Percentiles rank a stretch among this genome's conserved stretches.
phyloP scores from a whole-genome alignment of 106 monocot species.

The Acorus gramineus region DNA sequence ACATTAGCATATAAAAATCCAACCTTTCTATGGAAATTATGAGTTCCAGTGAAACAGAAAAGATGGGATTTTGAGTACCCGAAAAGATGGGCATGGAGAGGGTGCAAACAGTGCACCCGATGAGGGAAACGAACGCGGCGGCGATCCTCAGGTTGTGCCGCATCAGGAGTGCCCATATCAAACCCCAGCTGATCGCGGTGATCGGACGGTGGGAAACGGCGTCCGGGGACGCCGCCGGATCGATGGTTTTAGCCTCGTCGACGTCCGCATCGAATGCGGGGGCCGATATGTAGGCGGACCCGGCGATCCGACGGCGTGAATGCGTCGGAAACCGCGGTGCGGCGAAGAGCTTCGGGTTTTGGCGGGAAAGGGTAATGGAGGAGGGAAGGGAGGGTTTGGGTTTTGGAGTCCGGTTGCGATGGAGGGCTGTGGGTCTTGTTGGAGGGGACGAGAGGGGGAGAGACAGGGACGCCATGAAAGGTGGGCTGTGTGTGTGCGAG shows the following conservation, averaged over 20 bases:
- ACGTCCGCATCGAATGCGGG: slow-evolving; percentile 61
- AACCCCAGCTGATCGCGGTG: slow-evolving; percentile 43
- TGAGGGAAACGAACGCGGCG: slow-evolving; percentile 41
- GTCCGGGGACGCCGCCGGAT: neutral
- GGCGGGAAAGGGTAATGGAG: slow-evolving; percentile 2
- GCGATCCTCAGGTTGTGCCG: slow-evolving; percentile 70
- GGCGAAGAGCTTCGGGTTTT: neutral
- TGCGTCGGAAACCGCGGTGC: neutral
- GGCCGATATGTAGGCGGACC: slow-evolving; percentile 75
- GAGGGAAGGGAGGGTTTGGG: neutral
- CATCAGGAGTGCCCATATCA: slow-evolving; percentile 45
- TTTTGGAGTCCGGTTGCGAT: no score
- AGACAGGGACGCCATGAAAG: no score
- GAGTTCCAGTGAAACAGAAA: no score
- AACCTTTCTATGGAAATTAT: no score
- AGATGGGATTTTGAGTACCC: slow-evolving; percentile 19
- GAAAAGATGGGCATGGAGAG: slow-evolving; percentile 94
- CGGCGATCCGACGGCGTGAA: neutral
- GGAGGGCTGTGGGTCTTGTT: no score
- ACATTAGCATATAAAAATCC: no score
- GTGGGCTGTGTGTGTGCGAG: no score
- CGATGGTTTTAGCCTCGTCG: slow-evolving; percentile 5
- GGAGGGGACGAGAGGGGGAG: no score
- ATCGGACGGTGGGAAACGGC: neutral
- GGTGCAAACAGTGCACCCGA: slow-evolving; percentile 68